Percentiles rank a stretch among this genome's conserved stretches.
These are phyloP conservation scores for Cryptococcus sp. DNA, from an alignment of 1,284 basidiomycete species.

Conservation along the genomic window DNA sequence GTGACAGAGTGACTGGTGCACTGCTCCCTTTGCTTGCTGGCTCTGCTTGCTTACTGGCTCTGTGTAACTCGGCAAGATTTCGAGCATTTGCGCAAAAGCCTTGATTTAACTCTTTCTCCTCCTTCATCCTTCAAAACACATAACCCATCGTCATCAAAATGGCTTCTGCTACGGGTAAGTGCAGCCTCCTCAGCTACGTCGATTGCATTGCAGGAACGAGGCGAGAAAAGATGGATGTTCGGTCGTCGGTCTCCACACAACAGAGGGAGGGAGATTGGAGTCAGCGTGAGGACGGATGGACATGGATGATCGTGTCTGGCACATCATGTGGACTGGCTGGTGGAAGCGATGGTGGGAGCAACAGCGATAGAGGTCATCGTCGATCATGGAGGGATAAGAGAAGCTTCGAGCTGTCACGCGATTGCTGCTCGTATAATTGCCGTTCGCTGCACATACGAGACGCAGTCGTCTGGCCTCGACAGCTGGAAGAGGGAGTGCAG, in stretches of 20 bases:
- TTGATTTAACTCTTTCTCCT: neutral
- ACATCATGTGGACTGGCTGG: too few species aligned
- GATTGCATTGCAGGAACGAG: neutral
- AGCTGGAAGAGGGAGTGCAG: too few species aligned
- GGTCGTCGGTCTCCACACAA: neutral
- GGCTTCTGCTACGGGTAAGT: slow-evolving; percentile 44
- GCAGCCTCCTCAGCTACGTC: neutral
- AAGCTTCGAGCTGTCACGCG: too few species aligned
- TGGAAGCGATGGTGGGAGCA: too few species aligned
- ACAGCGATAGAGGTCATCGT: too few species aligned
- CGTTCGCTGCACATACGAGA: too few species aligned
- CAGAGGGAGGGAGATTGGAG: neutral
- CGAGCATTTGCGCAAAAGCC: neutral
- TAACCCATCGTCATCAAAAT: slow-evolving; percentile 29
- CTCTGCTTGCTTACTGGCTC: slow-evolving; percentile 1
- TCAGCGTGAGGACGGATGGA: too few species aligned
- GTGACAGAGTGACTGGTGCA: too few species aligned
- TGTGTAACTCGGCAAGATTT: neutral
- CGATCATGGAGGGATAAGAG: too few species aligned
- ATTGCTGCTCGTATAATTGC: too few species aligned
- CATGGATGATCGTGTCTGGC: too few species aligned
- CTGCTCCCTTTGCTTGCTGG: neutral
- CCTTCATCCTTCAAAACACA: slow-evolving; percentile 19
- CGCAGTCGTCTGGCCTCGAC: too few species aligned
- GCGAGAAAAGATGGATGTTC: neutral